Base-by-base conservation (phyloP, 1,284 basidiomycete genomes). In the Microbotryum scabiosae region DNA sequence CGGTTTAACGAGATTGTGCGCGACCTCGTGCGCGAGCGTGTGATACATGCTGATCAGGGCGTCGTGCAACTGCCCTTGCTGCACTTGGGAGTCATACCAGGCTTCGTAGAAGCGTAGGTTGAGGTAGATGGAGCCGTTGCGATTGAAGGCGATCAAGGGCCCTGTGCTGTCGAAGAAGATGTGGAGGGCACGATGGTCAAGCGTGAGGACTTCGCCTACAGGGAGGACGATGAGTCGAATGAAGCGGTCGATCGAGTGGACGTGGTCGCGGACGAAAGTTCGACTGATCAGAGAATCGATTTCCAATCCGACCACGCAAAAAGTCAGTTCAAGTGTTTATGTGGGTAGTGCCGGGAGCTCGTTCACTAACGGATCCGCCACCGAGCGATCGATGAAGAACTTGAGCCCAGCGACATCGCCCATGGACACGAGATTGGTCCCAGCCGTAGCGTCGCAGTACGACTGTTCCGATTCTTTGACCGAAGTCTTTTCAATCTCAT, bases 21-120 rank as follows among this genome's bases (percentile, higher is more conserved):
- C 61, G n/a, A 67, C 45, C 50, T 65, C 93, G 74, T 97, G 94
- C 0, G 92, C 92, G 10, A 97, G 79, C 1, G 87, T 86, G 71
- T 93, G 90, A 73, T 87, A 97, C 84, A 88, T 80, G 21, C 88
- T 91, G 51, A 89, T 86, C 61, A 85, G 84, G 2, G 93, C 88
- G 48, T 85, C 80, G n/a, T 78, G 78, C 51, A 81, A 72, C 9
- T 81, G 76, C 1, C 86, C 86, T 6, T 73, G 73, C 55, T 75
- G 73, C 25, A 90, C 86, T 55, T 86, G 81, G 0, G 75, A 75
- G 64, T 91, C 86, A 71, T 93, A 91, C 91, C 65, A 64, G 1
- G 62, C 57, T 3, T 47, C 14, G 25, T 67, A 65, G 57, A 58
- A 67, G 5, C 66, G 66, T 14, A 93, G 77, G 73, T 97, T 97